phyloP scores from a whole-genome alignment of 2,329 filamentous ascomycete species.

The Microdochium nivale region DNA sequence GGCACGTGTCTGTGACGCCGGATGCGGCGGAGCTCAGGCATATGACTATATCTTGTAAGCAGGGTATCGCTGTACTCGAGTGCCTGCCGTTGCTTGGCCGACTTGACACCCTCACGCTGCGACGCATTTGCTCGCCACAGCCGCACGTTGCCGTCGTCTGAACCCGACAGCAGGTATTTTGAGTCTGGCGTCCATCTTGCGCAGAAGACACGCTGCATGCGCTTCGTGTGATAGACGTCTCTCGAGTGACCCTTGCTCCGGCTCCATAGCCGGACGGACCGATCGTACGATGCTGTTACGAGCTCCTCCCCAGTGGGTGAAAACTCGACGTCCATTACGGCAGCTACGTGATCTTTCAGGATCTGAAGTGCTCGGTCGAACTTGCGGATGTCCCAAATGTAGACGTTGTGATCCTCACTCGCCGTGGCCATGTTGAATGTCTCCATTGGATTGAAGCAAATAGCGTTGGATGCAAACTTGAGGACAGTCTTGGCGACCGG shows the following conservation, averaged over 20 bases:
- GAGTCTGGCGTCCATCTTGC: conserved; percentile 80
- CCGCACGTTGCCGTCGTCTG: conserved; percentile 85
- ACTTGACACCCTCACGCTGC: conserved; percentile 75
- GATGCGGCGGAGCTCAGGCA: conserved; percentile 93
- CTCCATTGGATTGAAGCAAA: conserved; percentile 95
- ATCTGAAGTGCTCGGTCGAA: conserved; percentile 83
- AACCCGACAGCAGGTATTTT: conserved; percentile 82
- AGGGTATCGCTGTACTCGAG: conserved; percentile 88
- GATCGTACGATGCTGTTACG: conserved; percentile 79
- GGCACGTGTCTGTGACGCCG: conserved; percentile 85
- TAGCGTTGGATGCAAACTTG: conserved; percentile 71
- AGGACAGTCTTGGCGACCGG: conserved; percentile 76
- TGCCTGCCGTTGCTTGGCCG: conserved; percentile 73
- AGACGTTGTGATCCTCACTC: conserved; percentile 80
- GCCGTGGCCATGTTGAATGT: conserved; percentile 91
- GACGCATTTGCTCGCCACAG: conserved; percentile 88
- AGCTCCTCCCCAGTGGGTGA: conserved; percentile 91
- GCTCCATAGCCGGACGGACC: conserved; percentile 80
- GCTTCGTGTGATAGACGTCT: conserved; percentile 94
- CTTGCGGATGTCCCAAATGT: conserved; percentile 91
- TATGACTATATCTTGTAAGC: conserved; percentile 77
- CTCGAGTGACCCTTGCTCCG: conserved; percentile 73
- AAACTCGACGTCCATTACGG: conserved; percentile 95
- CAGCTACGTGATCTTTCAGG: conserved; percentile 50
- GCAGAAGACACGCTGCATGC: conserved; percentile 92